Conservation (phyloP, 441 rosid genomes). For the Isatis lusitanica region DNA sequence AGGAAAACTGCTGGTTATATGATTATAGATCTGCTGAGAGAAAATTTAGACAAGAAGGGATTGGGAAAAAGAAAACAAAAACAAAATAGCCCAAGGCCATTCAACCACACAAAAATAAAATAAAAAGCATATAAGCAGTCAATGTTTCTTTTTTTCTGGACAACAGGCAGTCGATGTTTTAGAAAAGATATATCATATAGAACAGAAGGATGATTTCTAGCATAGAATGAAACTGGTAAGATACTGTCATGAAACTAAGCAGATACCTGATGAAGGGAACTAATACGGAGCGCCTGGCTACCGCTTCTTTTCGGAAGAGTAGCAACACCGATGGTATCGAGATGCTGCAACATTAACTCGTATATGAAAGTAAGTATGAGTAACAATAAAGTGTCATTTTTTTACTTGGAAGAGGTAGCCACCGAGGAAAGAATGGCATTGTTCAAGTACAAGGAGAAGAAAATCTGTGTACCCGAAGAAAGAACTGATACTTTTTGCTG, state of each 20-base stretch:
- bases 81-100: not conserved
- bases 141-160: not conserved
- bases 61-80: not conserved
- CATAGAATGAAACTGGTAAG: not conserved
- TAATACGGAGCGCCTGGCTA: conserved; percentile 85
- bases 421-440: not conserved
- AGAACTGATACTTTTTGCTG: conserved; percentile 80
- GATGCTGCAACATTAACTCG: conserved; percentile 57
- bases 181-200: not conserved
- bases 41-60: not conserved
- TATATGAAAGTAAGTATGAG: conserved; percentile 20
- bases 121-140: not conserved
- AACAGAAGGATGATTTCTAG: not conserved
- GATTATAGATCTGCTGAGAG: not conserved
- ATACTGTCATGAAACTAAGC: conserved; percentile 3
- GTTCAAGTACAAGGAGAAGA: conserved; percentile 11
- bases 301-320: conserved; percentile 85
- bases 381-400: conserved; percentile 2
- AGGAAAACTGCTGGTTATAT: not conserved
- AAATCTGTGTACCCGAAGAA: conserved; percentile 58
- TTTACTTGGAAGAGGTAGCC: conserved; percentile 6
- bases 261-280: conserved; percentile 96
- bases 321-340: conserved; percentile 79
- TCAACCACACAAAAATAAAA: not conserved
- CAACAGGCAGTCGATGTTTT: not conserved